Base-by-base conservation (phyloP, 2,329 filamentous ascomycete species). In the Fulvia fulva region DNA sequence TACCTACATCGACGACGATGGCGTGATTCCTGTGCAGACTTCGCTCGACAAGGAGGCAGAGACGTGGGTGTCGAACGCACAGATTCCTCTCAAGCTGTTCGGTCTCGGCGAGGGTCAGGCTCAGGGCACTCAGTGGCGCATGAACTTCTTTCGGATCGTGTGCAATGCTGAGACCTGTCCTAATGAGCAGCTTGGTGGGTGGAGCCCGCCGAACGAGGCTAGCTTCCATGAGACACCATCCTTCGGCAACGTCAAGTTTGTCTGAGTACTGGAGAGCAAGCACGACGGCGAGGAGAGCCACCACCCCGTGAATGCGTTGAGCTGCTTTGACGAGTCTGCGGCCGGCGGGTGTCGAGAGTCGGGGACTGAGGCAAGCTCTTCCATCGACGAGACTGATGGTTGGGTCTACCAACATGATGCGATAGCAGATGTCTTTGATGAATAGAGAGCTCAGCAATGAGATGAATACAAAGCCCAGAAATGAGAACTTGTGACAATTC, bases 71-170 rank as follows among this genome's bases (percentile, higher is more conserved):
- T 55, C 53, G 8, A n/a, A 37, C 9, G 54, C 59, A 2, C 23
- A 51, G 16, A 53, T 63, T n/a, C 61, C 61, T 12, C 45, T 63
- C 12, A 57, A 46, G 12, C 32, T 63, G 6, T 63, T 58, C 50
- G 61, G 61, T 32, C 56, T 63, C 6, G 53, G 55, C 9, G 53
- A 59, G 11, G 56, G 56, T 22, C 16, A 37, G 45, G 60, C 47
- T 26, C 47, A 57, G 46, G 61, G 59, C 14, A 63, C 58, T n/a
- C 28, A 57, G 46, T 63, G 61, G 61, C 49, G 61, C 11, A 63
- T 63, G 61, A 63, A 63, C 34, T 63, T 63, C 52, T 63, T 61
- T 44, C 56, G 61, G 1, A 63, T 59, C 19, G 56, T 61, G 2
- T 56, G 58, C 7, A 51, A 46, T 23, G 52, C 51, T 12, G n/a